phyloP scores from a whole-genome alignment of 805 yeast genomes.

The Komagataella kurtzmanii region DNA sequence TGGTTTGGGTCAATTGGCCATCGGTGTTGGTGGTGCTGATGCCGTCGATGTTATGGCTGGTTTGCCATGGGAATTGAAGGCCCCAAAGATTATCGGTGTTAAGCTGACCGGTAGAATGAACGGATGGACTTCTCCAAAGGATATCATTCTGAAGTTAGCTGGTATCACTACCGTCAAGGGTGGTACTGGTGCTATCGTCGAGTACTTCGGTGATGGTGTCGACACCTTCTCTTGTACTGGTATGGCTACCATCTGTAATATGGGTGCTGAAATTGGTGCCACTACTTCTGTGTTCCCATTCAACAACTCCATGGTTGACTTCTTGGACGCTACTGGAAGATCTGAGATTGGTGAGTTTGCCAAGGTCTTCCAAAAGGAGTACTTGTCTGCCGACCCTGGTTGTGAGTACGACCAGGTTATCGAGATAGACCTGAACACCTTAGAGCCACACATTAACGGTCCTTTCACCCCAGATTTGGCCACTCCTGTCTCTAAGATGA shows the following conservation, averaged over 20 bases:
- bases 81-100: constrained; percentile 91
- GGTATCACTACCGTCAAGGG: constrained; percentile 93
- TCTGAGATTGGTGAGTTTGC: constrained; percentile 75
- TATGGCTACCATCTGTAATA: constrained; percentile 98
- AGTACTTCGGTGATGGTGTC: constrained; percentile 95
- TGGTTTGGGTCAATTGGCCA: constrained; percentile 96
- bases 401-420: constrained; percentile 87
- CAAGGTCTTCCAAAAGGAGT: constrained; percentile 25
- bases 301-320: constrained; percentile 35
- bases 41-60: constrained; percentile 97
- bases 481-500: constrained; percentile 80
- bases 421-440: constrained; percentile 73
- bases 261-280: constrained; percentile 99
- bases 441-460: constrained; percentile 95
- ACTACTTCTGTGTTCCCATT: constrained; percentile 97
- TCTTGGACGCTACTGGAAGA: constrained; percentile 76
- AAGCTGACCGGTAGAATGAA: constrained; percentile 77
- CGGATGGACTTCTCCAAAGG: constrained; percentile 98
- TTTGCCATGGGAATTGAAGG: constrained; percentile 97
- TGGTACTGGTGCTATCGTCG: constrained; percentile 94
- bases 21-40: constrained; percentile 99
- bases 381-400: constrained; percentile 71
- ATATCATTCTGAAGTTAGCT: constrained; percentile 84
- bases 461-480: constrained; percentile 98
- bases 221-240: constrained; percentile 86